These are phyloP conservation scores for Skeletonema marinoi DNA, from an alignment of 108 stramenopile species.

Conservation along the genomic window DNA sequence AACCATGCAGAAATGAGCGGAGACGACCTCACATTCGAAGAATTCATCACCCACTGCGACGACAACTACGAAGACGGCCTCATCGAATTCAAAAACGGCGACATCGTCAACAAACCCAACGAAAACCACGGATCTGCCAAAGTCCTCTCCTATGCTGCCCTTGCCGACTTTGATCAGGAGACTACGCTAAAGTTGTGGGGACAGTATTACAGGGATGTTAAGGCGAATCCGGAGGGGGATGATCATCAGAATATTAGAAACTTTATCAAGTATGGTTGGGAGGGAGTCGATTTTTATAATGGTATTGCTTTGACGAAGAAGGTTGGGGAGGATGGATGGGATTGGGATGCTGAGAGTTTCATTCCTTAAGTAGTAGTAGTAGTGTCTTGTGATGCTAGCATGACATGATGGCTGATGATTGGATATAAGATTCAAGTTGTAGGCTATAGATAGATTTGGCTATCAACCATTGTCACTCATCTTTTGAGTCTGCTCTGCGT, in stretches of 20 bases:
- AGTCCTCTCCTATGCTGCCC: slow-evolving; percentile 79
- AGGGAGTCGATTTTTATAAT: slow-evolving; percentile 86
- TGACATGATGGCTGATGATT: neutral
- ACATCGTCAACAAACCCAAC: slow-evolving; percentile 75
- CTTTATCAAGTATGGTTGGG: slow-evolving; percentile 76
- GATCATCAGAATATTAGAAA: slow-evolving; percentile 88
- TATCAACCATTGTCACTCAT: too few relatives aligned
- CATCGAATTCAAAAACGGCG: slow-evolving; percentile 87
- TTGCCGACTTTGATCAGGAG: slow-evolving; percentile 81
- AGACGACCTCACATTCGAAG: slow-evolving; percentile 75
- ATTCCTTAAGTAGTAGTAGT: slow-evolving; percentile 55
- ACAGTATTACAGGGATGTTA: slow-evolving; percentile 87
- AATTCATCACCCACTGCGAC: slow-evolving; percentile 80
- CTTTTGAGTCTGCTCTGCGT: too few relatives aligned
- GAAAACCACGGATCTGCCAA: slow-evolving; percentile 89
- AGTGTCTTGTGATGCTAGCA: neutral
- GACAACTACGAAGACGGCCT: slow-evolving; percentile 75
- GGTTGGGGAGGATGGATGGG: slow-evolving; percentile 80
- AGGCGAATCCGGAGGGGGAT: slow-evolving; percentile 71
- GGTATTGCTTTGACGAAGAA: slow-evolving; percentile 88
- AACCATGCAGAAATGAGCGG: slow-evolving; percentile 68
- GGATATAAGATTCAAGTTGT: too few relatives aligned
- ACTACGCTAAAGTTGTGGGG: slow-evolving; percentile 86
- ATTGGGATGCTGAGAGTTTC: slow-evolving; percentile 73
- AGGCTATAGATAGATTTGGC: too few relatives aligned